Base-by-base conservation (phyloP, 345 rosid genomes). In the Hibiscus mutabilis region DNA sequence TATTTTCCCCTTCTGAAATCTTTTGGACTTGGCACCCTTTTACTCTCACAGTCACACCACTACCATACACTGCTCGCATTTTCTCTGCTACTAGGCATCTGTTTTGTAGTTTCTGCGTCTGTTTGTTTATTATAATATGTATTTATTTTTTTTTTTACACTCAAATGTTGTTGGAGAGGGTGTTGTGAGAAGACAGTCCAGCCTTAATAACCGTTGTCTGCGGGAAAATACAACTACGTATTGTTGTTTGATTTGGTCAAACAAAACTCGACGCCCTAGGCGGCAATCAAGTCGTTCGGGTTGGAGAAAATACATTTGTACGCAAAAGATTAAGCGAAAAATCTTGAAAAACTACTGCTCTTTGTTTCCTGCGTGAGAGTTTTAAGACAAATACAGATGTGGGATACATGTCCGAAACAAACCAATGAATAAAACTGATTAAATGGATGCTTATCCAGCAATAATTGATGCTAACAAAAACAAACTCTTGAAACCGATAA, bases 191-290 rank as follows among this genome's bases (percentile, higher is more conserved):
- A 0, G 44, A 9, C 95, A 81, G 85, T 76, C 72, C 77, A 63
- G 85, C 82, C 86, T 84, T 89, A 87, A 87, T 85, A 82, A 80
- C 92, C 87, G 85, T 63, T 87, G 91, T 91, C 88, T 73, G 82
- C 89, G 81, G 87, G 73, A 65, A 53, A 7, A 11, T n/a, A 73
- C 55, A 55, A 49, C 18, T 52, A 11, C 2, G 10, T 10, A 46
- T 59, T 13, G 33, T 0, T 24, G 33, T 57, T 21, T 3, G 27
- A 31, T 60, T 37, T 6, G 11, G 42, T 37, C 9, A 37, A 37
- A 37, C 42, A 37, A 37, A 6, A 37, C 10, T 37, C 10, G 2
- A 7, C 40, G 7, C 37, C 5, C 37, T 33, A 29, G 31, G 31
- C 2, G 35, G 1, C 37, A 33, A 33, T 33, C 37, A 8, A 8